Evolutionary conservation across 2,329 filamentous ascomycete genomes (phyloP).

Genomic region (Monosporascus sp.): DNA sequence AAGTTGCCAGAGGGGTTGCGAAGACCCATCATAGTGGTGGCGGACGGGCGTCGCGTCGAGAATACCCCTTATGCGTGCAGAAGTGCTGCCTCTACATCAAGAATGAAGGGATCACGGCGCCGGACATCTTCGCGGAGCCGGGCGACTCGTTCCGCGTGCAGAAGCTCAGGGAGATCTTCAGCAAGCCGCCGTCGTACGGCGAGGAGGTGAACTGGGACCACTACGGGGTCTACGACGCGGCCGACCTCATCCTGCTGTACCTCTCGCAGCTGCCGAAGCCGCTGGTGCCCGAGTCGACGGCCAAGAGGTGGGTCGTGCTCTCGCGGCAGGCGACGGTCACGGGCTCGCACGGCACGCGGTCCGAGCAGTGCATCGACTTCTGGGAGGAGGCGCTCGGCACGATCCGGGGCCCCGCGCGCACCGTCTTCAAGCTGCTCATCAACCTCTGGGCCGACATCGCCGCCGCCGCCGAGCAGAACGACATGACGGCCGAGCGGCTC

Average conservation of each 20-base stretch:
- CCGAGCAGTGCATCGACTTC: slow-evolving; percentile 39
- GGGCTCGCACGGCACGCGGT: slow-evolving; percentile 27
- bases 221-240: slow-evolving; percentile 35
- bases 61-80: slow-evolving; percentile 37
- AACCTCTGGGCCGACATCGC: slow-evolving; percentile 39
- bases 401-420: slow-evolving; percentile 30
- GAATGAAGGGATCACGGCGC: slow-evolving; percentile 27
- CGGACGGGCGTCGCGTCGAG: slow-evolving; percentile 28
- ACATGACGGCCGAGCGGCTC: slow-evolving; percentile 39
- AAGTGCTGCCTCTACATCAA: slow-evolving; percentile 34
- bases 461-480: slow-evolving; percentile 31
- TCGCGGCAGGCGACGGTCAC: slow-evolving; percentile 33
- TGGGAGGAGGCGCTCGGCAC: slow-evolving; percentile 40
- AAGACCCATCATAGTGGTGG: slow-evolving; percentile 32
- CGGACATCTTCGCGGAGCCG: slow-evolving; percentile 32
- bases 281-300: slow-evolving; percentile 31
- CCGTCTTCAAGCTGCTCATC: slow-evolving; percentile 36
- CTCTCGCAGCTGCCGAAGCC: slow-evolving; percentile 34
- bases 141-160: slow-evolving; percentile 28
- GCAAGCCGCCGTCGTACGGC: slow-evolving; percentile 30
- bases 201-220: slow-evolving; percentile 30
- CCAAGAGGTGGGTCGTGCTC: slow-evolving; percentile 34
- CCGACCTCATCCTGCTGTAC: slow-evolving; percentile 33
- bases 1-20: slow-evolving; percentile 32
- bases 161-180: slow-evolving; percentile 32